Base-by-base conservation (phyloP, 2,329 filamentous ascomycete species). In the Calonectria multiphialidica region DNA sequence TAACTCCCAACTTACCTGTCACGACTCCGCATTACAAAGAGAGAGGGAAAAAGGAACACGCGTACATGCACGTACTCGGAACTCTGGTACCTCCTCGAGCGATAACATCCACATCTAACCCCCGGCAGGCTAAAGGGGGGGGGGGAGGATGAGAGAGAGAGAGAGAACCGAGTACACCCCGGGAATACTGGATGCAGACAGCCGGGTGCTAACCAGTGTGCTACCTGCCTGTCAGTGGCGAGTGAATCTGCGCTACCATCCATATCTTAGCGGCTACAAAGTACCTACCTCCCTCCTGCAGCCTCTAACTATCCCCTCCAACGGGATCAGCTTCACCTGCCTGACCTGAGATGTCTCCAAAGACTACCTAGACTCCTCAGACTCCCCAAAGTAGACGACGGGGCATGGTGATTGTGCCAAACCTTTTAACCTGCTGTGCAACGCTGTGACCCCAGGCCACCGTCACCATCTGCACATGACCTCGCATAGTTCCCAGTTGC, bases 151-250 rank as follows among this genome's bases (percentile, higher is more conserved):
- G n/a, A 2, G 4, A 23, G 50, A 57, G 4, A 23, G 50, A 57
- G 23, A 21, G 61, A 35, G 47, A 25, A 21, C 35, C 30, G 57
- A 25, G 47, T 37, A 10, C 35, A 23, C 28, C 33, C 44, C 57
- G 55, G 44, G 45, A 62, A 68, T 68, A 49, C 23, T 53, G 57
- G n/a, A 65, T 70, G 59, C n/a, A 47, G 59, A 57, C 21, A n/a
- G 35, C 44, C 23, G 53, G 42, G 49, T 47, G 40, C 53, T 8
- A 67, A 30, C 25, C 53, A 44, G 21, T 49, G 30, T 67, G 21
- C 40, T 28, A 42, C 40, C 65, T 61, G 42, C 45, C 65, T 59
- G 53, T 57, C 49, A 66, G 42, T 49, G 47, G 30, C 61, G 25
- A 70, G 61, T 59, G 23, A 59, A 33, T 40, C 45, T 40, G 30